Evolutionary conservation across 1,139 yeast species (phyloP), one percentile per base, ranked within the genome.

Genomic region (Yamadazyma kanchanaburiensis): DNA sequence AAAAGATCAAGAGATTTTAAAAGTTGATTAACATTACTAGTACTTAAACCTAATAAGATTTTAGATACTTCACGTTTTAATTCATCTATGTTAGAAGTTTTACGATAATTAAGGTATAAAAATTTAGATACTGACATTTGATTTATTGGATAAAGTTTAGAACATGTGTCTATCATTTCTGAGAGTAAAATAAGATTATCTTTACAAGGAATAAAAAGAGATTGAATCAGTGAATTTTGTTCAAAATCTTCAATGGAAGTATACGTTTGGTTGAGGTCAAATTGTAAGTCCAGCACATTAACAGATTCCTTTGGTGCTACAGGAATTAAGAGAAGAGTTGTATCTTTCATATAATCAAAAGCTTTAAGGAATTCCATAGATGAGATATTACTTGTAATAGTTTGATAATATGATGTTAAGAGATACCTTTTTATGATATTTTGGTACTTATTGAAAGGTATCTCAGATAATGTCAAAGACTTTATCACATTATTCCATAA

Each of bases 131-230:
- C 49, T 0, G 75, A 59, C 10, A 70, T 48, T 25, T 60, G 66
- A 33, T 62, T 71, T 14, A 60, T 55, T 0, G 74, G 64, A 34
- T 59, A 66, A 13, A 74, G 51, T 24, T 56, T 51, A 32, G 64
- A 65, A 35, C 74, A 72, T 1, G 64, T 59, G 8, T 53, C 56
- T 7, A 70, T 51, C 12, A 55, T 50, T 15, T 54, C 49, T 2
- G 46, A 40, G 15, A 65, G 45, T 1, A 39, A 33, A 1, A 43
- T 39, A 2, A 64, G 27, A 5, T 57, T 41, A 6, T 38, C 38
- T 10, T 40, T 39, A 9, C 49, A 44, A 5, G 64, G 62, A 4
- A 39, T 37, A 14, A 57, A 42, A 15, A 56, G 38, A 4, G 46
- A 39, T 13, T 21, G 16, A 10, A 42, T 28, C 12, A 30, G 12